Evolutionary conservation across 176 grass and related monocot species (phyloP).

Genomic region (Pontederia crassipes): DNA sequence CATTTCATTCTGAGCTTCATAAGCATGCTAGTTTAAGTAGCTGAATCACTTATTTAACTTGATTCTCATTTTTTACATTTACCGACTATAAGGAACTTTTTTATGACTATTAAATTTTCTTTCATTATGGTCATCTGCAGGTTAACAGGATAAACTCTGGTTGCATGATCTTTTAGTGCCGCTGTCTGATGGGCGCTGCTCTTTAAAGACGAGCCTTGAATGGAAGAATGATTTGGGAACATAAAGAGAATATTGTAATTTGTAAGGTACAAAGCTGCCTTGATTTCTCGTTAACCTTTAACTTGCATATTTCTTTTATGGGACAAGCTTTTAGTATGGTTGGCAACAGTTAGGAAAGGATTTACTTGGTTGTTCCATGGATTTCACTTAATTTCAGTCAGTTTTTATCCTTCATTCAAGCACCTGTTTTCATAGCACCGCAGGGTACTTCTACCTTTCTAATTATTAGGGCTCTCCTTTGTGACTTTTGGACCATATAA

Average conservation of each 20-base stretch:
- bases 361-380: not conserved
- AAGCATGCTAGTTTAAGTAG: too few relatives aligned
- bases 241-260: constrained; percentile 1
- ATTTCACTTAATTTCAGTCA: not conserved
- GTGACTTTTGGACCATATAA: constrained; percentile 13
- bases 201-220: not conserved
- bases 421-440: constrained; percentile 18
- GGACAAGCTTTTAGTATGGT: not conserved
- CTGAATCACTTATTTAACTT: too few relatives aligned
- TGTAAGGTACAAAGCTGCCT: not conserved
- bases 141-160: too few relatives aligned
- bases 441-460: constrained; percentile 1
- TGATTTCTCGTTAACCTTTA: not conserved
- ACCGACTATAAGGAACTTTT: too few relatives aligned
- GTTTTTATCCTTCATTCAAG: constrained; percentile 6
- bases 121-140: too few relatives aligned
- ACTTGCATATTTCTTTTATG: too few relatives aligned
- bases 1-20: too few relatives aligned
- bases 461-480: constrained; percentile 9
- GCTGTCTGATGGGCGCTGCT: not conserved
- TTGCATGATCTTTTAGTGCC: not conserved
- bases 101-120: too few relatives aligned
- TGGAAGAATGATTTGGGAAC: not conserved
- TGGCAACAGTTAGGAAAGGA: constrained; percentile 6
- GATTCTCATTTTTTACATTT: too few relatives aligned